phyloP scores from a whole-genome alignment of 176 grass and related monocot genomes.

The Secale cereale region DNA sequence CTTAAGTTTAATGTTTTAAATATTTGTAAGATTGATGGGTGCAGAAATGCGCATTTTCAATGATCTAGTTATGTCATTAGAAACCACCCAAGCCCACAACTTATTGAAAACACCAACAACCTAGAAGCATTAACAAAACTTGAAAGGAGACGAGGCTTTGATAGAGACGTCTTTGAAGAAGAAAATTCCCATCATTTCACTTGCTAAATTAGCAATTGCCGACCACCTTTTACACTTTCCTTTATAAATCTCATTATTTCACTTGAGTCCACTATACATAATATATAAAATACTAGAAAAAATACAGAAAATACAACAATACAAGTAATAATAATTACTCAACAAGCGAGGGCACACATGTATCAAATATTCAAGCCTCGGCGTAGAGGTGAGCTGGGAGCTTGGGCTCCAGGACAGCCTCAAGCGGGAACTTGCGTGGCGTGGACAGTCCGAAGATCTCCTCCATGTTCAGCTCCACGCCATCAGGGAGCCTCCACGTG shows the following conservation, averaged over 20 bases:
- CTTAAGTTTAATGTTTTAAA: no score
- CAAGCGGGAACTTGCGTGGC: constrained; percentile 37
- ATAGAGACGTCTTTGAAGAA: neutral
- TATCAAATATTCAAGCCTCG: neutral
- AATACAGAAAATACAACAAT: neutral
- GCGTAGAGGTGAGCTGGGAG: constrained; percentile 39
- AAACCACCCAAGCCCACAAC: no score
- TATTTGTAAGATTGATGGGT: no score
- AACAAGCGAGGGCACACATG: neutral
- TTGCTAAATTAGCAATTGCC: neutral
- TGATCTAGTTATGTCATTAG: no score
- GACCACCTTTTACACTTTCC: neutral
- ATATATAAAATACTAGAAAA: neutral
- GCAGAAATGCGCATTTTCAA: no score
- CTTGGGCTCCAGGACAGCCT: constrained; percentile 36
- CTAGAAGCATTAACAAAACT: neutral
- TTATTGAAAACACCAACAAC: no score
- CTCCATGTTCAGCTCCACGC: constrained; percentile 61
- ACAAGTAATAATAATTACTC: neutral
- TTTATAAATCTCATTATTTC: no score
- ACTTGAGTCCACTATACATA: no score
- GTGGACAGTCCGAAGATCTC: constrained; percentile 58
- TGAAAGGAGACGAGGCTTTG: neutral
- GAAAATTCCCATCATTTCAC: neutral
- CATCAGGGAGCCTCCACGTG: constrained; percentile 46